These are phyloP conservation scores for Paradendryphiella salina DNA, from an alignment of 2,329 filamentous ascomycete species.

Conservation along the genomic window DNA sequence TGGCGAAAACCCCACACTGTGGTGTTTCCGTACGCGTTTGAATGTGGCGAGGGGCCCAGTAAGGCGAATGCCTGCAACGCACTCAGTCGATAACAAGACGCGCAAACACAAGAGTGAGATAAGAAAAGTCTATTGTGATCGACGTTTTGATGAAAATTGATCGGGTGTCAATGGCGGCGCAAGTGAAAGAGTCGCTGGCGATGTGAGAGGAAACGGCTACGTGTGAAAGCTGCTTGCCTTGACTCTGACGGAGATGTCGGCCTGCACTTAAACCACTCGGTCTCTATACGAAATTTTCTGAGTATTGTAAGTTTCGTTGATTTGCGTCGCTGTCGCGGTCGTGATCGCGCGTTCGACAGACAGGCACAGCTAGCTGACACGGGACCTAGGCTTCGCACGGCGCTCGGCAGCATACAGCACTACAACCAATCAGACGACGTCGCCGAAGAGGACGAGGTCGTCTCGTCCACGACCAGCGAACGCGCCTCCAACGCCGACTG, in stretches of 20 bases:
- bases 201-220: conserved; percentile 8
- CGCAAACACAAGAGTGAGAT: neutral
- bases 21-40: neutral
- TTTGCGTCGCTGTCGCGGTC: conserved; percentile 2
- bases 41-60: neutral
- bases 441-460: conserved; percentile 16
- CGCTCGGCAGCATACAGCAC: conserved; percentile 32
- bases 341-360: conserved; percentile 3
- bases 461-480: conserved; percentile 11
- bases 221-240: neutral
- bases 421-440: conserved; percentile 28
- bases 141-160: conserved; percentile 25
- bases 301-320: neutral
- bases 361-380: conserved; percentile 19
- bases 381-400: conserved; percentile 28
- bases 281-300: neutral
- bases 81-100: neutral
- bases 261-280: neutral
- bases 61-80: neutral
- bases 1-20: conserved; percentile 7
- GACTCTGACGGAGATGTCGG: neutral
- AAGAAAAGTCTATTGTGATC: neutral
- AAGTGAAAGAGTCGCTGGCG: conserved; percentile 14
- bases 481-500: conserved; percentile 7
- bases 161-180: conserved; percentile 22